phyloP scores from a whole-genome alignment of 1,139 yeast species.

The Suhomyces atakaporum region DNA sequence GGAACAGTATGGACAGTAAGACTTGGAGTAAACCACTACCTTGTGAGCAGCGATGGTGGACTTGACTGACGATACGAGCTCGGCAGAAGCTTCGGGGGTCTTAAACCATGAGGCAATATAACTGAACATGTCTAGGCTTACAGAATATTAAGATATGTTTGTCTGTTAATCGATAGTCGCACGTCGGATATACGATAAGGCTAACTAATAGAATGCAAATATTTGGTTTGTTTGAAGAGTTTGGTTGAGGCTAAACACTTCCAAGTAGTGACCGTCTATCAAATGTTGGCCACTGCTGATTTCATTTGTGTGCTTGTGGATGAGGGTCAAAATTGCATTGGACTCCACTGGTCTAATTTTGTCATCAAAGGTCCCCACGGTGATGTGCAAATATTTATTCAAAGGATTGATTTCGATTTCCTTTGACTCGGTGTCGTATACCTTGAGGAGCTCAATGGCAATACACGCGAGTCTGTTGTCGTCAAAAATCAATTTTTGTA shows the following conservation, averaged over 20 bases:
- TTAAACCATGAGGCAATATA: conserved; percentile 16
- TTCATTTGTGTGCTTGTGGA: conserved; percentile 1
- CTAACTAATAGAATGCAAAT: conserved; percentile 23
- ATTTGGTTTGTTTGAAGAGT: conserved; percentile 20
- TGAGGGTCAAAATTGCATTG: conserved; percentile 24
- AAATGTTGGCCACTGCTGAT: conserved; percentile 2
- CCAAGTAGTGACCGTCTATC: conserved; percentile 5
- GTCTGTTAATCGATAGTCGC: too few relatives aligned
- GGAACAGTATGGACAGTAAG: conserved; percentile 34
- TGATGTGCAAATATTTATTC: conserved; percentile 66
- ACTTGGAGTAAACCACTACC: conserved; percentile 27
- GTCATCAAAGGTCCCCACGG: conserved; percentile 62
- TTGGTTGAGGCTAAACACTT: conserved; percentile 4
- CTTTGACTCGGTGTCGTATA: conserved; percentile 25
- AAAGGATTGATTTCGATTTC: conserved; percentile 27
- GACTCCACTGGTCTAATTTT: conserved; percentile 49
- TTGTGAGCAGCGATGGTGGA: conserved; percentile 20
- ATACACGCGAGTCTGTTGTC: conserved; percentile 58
- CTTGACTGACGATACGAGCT: conserved; percentile 21
- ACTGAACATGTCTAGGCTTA: conserved; percentile 11
- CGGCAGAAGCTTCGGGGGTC: conserved; percentile 19
- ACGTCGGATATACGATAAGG: too few relatives aligned
- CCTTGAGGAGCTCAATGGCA: conserved; percentile 42
- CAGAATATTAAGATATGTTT: not conserved
- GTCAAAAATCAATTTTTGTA: conserved; percentile 50